These are phyloP conservation scores for Nymphaea thermarum DNA, from an alignment of 164 flowering plant genomes.

Conservation along the genomic window DNA sequence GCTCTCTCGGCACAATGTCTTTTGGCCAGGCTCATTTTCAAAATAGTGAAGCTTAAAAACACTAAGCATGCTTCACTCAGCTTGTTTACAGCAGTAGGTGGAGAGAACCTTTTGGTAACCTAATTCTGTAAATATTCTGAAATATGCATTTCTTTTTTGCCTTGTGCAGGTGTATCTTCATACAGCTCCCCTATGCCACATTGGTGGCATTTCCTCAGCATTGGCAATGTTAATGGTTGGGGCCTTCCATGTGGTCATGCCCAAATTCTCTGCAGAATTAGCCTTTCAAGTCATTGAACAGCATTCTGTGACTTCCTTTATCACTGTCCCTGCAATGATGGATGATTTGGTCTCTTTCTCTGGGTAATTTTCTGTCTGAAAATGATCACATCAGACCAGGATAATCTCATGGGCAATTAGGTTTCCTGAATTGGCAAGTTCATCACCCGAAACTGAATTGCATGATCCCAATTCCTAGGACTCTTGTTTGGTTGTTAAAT, in stretches of 20 bases:
- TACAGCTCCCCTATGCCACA: slow-evolving; percentile 88
- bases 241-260: slow-evolving; percentile 64
- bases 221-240: slow-evolving; percentile 81
- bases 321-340: slow-evolving; percentile 83
- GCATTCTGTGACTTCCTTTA: slow-evolving; percentile 57
- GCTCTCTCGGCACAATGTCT: no score
- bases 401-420: no score
- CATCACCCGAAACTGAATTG: no score
- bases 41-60: no score
- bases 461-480: no score
- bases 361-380: slow-evolving; percentile 26
- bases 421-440: no score
- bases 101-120: neutral
- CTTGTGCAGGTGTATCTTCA: slow-evolving; percentile 72
- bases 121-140: neutral
- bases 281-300: slow-evolving; percentile 49
- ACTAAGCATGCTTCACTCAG: no score
- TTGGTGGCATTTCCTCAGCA: slow-evolving; percentile 95
- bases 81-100: no score
- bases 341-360: slow-evolving; percentile 48
- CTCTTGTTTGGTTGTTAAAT: no score
- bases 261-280: slow-evolving; percentile 58
- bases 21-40: no score
- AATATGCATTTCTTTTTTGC: neutral
- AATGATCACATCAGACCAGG: no score